Evolutionary conservation across 2,329 filamentous ascomycete genomes (phyloP).

Genomic region (Xylaria sp.): DNA sequence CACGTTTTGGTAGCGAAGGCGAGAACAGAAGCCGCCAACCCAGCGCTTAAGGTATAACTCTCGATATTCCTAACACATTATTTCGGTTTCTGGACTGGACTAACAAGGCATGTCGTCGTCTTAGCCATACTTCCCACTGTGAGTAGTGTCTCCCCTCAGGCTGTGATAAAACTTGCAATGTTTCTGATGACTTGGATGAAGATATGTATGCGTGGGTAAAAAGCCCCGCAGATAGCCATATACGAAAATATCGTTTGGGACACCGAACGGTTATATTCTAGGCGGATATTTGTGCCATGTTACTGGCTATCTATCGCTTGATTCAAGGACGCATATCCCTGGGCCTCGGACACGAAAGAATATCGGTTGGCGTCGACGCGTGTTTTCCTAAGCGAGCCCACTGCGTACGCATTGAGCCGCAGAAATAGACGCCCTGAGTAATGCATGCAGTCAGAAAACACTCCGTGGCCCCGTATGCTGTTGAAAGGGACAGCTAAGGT

Average conservation of each 20-base stretch:
- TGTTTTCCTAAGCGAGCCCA: conserved; percentile 2
- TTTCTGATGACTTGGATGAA: conserved; percentile 45
- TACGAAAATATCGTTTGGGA: conserved; percentile 1
- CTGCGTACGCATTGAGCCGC: conserved; percentile 20
- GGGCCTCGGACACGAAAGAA: conserved; percentile 9
- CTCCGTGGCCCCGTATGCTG: background rate
- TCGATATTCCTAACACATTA: conserved; percentile 12
- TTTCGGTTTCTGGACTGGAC: conserved; percentile 30
- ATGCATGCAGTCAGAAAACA: conserved; percentile 23
- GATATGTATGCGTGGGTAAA: conserved; percentile 71
- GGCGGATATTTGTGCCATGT: background rate
- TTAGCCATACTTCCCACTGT: conserved; percentile 71
- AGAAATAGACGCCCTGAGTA: conserved; percentile 13
- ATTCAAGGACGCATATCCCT: background rate
- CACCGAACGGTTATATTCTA: background rate
- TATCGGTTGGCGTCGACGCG: conserved; percentile 15
- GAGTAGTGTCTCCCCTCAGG: conserved; percentile 48
- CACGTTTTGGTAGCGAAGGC: conserved; percentile 64
- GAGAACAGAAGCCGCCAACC: conserved; percentile 57
- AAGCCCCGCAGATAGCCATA: conserved; percentile 56
- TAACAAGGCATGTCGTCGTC: conserved; percentile 33
- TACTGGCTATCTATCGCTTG: conserved; percentile 15
- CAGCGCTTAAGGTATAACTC: conserved; percentile 63
- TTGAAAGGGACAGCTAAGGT: conserved; percentile 8
- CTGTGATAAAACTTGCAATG: conserved; percentile 7